phyloP scores from a whole-genome alignment of 2,329 filamentous ascomycete genomes.

The Exutisphaerella laricina region DNA sequence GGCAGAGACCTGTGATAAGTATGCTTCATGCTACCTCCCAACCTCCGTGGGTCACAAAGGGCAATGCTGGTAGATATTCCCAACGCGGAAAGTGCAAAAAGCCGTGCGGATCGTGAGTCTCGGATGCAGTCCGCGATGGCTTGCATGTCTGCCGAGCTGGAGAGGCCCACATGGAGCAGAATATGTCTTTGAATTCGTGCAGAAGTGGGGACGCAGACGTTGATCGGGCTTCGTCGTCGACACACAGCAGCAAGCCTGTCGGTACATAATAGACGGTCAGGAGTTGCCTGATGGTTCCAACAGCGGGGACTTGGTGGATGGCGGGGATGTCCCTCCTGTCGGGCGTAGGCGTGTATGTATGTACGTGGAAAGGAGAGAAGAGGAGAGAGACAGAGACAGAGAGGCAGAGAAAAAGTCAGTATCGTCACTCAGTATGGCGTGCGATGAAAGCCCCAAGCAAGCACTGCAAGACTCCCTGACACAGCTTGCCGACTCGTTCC shows the following conservation, averaged over 20 bases:
- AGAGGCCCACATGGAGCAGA: conserved; percentile 4
- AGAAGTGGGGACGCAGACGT: conserved; percentile 1
- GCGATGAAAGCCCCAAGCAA: conserved; percentile 3
- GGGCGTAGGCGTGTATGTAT: neutral
- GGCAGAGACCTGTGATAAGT: neutral
- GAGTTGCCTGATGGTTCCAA: neutral
- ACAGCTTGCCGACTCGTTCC: conserved; percentile 6
- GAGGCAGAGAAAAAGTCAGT: no score
- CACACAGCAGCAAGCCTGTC: no score
- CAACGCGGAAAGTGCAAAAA: neutral
- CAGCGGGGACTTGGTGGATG: conserved; percentile 1
- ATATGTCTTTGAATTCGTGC: conserved; percentile 5
- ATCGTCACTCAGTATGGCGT: conserved; percentile 1
- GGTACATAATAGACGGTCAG: no score
- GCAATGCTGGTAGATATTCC: no score
- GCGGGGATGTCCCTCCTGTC: neutral
- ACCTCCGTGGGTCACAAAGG: no score
- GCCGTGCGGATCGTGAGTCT: neutral
- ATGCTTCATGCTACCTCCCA: no score
- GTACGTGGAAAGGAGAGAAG: no score
- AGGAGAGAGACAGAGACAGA: no score
- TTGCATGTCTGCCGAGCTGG: no score
- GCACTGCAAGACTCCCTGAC: conserved; percentile 5
- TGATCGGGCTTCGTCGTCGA: no score
- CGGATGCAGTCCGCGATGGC: no score